Evolutionary conservation across 2,329 filamentous ascomycete genomes (phyloP), one percentile per base, ranked within the genome.

Genomic region (Diplodia corticola): DNA sequence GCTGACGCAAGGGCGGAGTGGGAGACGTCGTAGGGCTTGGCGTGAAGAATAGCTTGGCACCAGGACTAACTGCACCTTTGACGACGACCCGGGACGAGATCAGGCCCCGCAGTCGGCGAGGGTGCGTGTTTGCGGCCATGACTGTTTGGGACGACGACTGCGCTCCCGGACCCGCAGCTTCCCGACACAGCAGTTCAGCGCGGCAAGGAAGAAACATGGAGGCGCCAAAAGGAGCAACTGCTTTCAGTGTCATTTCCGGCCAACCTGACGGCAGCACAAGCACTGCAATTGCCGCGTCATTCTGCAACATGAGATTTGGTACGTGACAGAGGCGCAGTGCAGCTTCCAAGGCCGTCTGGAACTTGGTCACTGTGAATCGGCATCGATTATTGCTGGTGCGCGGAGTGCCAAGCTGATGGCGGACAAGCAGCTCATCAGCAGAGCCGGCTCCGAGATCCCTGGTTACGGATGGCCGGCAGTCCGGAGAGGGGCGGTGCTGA

Each of bases 31-130:
- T 63, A 59, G 63, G 51, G 63, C 63, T 65, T 65, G 63, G 63
- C 63, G 44, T 65, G 63, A 65, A 65, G 63, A 65, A 65, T 55
- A 50, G 40, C 63, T 65, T 65, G 63, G 63, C 63, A 65, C 22
- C 20, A 63, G 48, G 49, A 30, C 44, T 57, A 35, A 65, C 44
- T 46, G 12, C 50, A 57, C 37, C 35, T 30, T 37, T 24, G 63
- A 35, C 13, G 37, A 33, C 48, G 24, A 55, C 50, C 9, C 26
- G 26, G 63, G 37, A 48, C 50, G 35, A 28, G 30, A 51, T n/a
- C 35, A 48, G 35, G 37, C 33, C 17, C 9, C 17, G 3, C 33
- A 35, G 24, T 35, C 33, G 22, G 63, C 63, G 54, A 48, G 50
- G 49, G 50, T n/a, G 50, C 15, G 28, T 40, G 46, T 63, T 51